Percentiles rank a stretch among this genome's conserved stretches.
Conservation (phyloP, 129 eudicot species). For the Chrysanthemum makinoi region DNA sequence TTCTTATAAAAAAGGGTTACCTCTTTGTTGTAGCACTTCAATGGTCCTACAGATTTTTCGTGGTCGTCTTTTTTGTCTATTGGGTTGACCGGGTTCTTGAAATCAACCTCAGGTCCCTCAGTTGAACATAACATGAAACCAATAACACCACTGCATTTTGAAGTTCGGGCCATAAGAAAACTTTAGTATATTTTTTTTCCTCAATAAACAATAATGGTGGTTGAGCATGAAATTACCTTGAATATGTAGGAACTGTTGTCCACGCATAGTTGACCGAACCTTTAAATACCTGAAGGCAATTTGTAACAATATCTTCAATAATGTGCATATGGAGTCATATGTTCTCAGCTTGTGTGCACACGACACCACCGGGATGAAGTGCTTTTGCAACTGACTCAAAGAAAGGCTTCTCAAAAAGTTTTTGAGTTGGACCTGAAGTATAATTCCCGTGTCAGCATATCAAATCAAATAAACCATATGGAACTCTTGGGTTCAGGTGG, state of each 20-base stretch:
- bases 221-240: conserved; percentile 43
- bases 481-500: not conserved
- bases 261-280: conserved; percentile 93
- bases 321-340: conserved; percentile 98
- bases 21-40: conserved; percentile 91
- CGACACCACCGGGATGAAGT: conserved; percentile 94
- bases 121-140: conserved; percentile 97
- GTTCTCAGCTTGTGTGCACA: conserved; percentile 94
- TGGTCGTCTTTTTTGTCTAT: conserved; percentile 54
- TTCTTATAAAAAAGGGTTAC: conserved; percentile 22
- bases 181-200: not conserved
- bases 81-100: conserved; percentile 78
- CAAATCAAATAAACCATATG: not conserved
- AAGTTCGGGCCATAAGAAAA: not conserved
- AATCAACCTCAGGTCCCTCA: conserved; percentile 80
- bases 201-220: not conserved
- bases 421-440: conserved; percentile 83
- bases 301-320: conserved; percentile 82
- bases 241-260: conserved; percentile 95
- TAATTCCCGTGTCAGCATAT: conserved; percentile 21
- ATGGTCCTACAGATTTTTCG: conserved; percentile 43
- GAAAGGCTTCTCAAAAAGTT: conserved; percentile 89
- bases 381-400: conserved; percentile 86
- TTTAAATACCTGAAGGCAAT: conserved; percentile 82
- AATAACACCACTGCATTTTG: conserved; percentile 73